Conservation (phyloP, 1,284 basidiomycete species). For the Sporisorium exsertum region DNA sequence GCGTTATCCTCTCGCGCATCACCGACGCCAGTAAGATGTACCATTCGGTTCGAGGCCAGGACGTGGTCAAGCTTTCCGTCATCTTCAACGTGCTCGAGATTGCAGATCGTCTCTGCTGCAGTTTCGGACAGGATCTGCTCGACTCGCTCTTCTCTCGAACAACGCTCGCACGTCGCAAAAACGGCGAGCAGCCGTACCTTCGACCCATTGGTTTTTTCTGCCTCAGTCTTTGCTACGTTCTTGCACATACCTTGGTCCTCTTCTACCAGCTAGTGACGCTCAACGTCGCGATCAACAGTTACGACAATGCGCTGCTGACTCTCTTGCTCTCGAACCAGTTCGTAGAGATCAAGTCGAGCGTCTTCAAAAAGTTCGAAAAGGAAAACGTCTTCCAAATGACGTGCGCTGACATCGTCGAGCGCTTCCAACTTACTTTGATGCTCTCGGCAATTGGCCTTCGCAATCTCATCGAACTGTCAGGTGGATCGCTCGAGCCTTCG, state of each 20-base stretch:
- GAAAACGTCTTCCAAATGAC: slow-evolving; percentile 99
- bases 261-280: slow-evolving; percentile 95
- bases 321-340: slow-evolving; percentile 97
- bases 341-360: slow-evolving; percentile 98
- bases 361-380: slow-evolving; percentile 99
- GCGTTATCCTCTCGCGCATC: slow-evolving; percentile 81
- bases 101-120: slow-evolving; percentile 91
- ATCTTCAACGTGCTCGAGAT: slow-evolving; percentile 93
- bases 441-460: slow-evolving; percentile 89
- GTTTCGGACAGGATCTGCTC: slow-evolving; percentile 96
- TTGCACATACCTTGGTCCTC: slow-evolving; percentile 88
- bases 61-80: slow-evolving; percentile 89
- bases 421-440: slow-evolving; percentile 93
- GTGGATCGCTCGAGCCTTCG: slow-evolving; percentile 68
- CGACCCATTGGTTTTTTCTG: slow-evolving; percentile 87
- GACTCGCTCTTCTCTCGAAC: slow-evolving; percentile 95
- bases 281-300: slow-evolving; percentile 98
- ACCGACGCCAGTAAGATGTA: slow-evolving; percentile 99
- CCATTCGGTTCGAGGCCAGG: slow-evolving; percentile 95
- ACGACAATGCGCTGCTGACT: slow-evolving; percentile 94
- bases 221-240: slow-evolving; percentile 83
- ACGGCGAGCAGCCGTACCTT: slow-evolving; percentile 72
- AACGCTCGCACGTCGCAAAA: slow-evolving; percentile 77
- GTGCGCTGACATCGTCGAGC: slow-evolving; percentile 88
- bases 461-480: slow-evolving; percentile 93